These are phyloP conservation scores for Lodderomyces oxycetoniae DNA, from an alignment of 1,139 yeast genomes.

Conservation along the genomic window DNA sequence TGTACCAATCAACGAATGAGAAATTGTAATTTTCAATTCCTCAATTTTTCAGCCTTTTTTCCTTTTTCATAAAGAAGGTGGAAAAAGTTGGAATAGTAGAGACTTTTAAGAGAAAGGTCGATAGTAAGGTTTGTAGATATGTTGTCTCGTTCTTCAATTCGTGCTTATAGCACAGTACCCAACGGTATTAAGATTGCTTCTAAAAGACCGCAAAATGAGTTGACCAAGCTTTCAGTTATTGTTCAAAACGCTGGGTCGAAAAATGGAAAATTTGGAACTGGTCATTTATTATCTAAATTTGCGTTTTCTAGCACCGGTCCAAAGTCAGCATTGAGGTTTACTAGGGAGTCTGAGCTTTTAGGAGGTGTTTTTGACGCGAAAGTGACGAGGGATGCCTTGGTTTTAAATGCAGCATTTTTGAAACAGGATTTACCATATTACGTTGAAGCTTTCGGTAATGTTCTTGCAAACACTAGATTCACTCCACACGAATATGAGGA, in stretches of 20 bases:
- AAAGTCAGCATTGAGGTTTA: slow-evolving; percentile 87
- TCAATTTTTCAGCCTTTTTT: slow-evolving; percentile 1
- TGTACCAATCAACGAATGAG: slow-evolving; percentile 17
- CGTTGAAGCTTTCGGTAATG: slow-evolving; percentile 80
- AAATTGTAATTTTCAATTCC: slow-evolving; percentile 11
- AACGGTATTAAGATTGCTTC: slow-evolving; percentile 41
- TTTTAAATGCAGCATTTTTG: slow-evolving; percentile 76
- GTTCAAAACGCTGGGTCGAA: slow-evolving; percentile 83
- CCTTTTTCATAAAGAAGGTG: not conserved
- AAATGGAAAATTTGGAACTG: slow-evolving; percentile 70
- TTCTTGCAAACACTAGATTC: slow-evolving; percentile 66
- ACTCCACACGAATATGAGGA: slow-evolving; percentile 81
- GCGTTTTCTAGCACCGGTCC: slow-evolving; percentile 78
- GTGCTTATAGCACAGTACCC: slow-evolving; percentile 48
- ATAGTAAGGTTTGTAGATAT: slow-evolving; percentile 14
- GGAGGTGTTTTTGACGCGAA: slow-evolving; percentile 74
- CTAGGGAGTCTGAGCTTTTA: slow-evolving; percentile 90
- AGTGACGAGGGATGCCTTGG: slow-evolving; percentile 80
- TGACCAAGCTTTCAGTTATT: slow-evolving; percentile 66
- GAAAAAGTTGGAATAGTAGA: not conserved
- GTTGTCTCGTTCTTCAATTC: slow-evolving; percentile 44
- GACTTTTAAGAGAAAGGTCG: not conserved
- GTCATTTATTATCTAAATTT: slow-evolving; percentile 82
- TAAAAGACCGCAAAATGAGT: slow-evolving; percentile 54
- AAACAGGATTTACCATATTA: slow-evolving; percentile 88